Evolutionary conservation across 2,329 filamentous ascomycete species (phyloP).

Genomic region (Immersiporthe knoxdaviesiana): DNA sequence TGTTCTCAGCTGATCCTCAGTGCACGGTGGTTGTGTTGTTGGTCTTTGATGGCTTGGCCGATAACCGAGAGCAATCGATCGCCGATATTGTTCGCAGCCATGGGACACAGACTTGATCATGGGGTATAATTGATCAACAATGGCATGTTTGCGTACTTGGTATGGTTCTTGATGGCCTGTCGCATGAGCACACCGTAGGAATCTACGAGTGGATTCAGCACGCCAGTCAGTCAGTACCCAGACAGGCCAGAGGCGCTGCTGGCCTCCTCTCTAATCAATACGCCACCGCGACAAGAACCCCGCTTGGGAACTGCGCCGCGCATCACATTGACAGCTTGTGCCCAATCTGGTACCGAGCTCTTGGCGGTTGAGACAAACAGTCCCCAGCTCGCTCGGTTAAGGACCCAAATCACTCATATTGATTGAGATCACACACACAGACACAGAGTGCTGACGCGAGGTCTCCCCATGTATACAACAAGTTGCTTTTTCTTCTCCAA

Average conservation of each 20-base stretch:
- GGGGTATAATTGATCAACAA: no score
- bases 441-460: not conserved
- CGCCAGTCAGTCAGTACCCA: not conserved
- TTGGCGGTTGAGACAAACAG: not conserved
- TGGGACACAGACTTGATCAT: no score
- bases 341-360: not conserved
- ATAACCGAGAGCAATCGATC: not conserved
- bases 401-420: not conserved
- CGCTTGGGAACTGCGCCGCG: not conserved
- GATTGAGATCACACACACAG: not conserved
- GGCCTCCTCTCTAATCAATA: not conserved
- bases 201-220: not conserved
- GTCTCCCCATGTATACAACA: not conserved
- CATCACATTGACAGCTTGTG: not conserved
- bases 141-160: no score
- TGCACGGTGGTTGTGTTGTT: not conserved
- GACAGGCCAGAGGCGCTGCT: not conserved
- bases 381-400: not conserved
- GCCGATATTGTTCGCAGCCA: not conserved
- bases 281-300: not conserved
- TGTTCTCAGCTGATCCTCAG: not conserved
- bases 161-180: no score
- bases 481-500: not conserved
- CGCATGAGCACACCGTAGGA: no score
- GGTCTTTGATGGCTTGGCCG: not conserved